Conservation (phyloP, 2,329 filamentous ascomycete genomes). For the Emydomyces testavorans region DNA sequence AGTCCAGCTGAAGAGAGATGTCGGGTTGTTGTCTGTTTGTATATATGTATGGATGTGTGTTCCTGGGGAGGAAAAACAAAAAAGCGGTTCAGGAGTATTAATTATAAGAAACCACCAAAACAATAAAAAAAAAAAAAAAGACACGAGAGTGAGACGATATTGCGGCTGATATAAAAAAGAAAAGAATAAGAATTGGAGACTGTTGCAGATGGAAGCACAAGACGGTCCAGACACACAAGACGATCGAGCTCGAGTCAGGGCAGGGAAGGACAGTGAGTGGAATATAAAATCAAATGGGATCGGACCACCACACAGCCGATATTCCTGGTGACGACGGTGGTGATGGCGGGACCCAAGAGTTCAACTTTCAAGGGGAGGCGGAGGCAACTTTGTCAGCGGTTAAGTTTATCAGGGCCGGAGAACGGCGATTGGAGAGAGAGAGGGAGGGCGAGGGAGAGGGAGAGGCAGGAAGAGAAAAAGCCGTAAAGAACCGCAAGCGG, state of each 20-base stretch:
- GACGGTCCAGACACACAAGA: neutral
- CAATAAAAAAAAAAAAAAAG: too few relatives aligned
- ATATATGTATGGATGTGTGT: too few relatives aligned
- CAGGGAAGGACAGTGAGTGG: neutral
- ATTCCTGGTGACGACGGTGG: neutral
- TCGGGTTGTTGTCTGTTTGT: neutral
- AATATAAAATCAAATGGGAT: neutral
- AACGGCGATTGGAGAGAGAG: slow-evolving; percentile 6
- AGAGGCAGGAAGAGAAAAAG: slow-evolving; percentile 4
- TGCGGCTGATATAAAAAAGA: neutral
- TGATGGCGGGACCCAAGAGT: neutral
- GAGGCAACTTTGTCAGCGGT: slow-evolving; percentile 6
- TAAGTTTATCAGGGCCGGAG: neutral
- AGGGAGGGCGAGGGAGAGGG: too few relatives aligned
- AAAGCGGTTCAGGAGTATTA: too few relatives aligned
- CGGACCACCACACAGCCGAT: slow-evolving; percentile 5
- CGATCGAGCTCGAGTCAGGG: neutral
- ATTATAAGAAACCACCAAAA: too few relatives aligned
- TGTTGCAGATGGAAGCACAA: neutral
- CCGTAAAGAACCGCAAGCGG: slow-evolving; percentile 10
- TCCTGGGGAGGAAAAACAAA: neutral
- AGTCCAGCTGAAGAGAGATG: slow-evolving; percentile 6
- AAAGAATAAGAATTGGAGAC: neutral
- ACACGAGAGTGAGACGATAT: neutral
- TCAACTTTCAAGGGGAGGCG: slow-evolving; percentile 4